Evolutionary conservation across 371 early-diverging fungal species (phyloP).

Genomic region (Fennellomyces sp.): DNA sequence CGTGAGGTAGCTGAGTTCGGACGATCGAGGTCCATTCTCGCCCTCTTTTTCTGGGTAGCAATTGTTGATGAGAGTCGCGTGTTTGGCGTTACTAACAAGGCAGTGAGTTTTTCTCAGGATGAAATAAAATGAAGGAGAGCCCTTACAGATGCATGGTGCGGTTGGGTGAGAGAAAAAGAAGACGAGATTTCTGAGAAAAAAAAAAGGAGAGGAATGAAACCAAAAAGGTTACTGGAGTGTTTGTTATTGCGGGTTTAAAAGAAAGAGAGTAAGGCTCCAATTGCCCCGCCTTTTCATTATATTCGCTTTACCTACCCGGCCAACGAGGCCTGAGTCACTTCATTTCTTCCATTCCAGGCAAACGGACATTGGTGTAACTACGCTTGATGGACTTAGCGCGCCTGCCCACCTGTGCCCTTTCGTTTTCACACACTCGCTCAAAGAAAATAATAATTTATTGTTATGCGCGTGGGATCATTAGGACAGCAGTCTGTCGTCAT

Average conservation of each 20-base stretch:
- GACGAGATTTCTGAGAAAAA: not conserved
- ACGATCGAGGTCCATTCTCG: slow-evolving; percentile 80
- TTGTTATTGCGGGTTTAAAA: slow-evolving; percentile 1
- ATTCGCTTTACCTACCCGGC: slow-evolving; percentile 1
- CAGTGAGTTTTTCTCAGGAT: not conserved
- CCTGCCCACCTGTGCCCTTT: not conserved
- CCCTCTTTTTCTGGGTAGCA: slow-evolving; percentile 89
- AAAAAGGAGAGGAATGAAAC: slow-evolving; percentile 14
- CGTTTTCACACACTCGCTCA: not conserved
- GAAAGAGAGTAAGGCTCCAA: not conserved
- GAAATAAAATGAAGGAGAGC: not conserved
- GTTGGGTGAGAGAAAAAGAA: not conserved
- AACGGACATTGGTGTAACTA: not conserved
- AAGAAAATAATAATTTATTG: not conserved
- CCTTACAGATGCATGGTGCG: slow-evolving; percentile 45
- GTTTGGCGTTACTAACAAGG: slow-evolving; percentile 71
- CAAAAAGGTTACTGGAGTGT: not conserved
- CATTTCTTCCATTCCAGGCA: slow-evolving; percentile 12
- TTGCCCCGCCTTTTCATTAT: too few species aligned
- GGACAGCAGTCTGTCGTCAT: not conserved
- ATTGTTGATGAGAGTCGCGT: slow-evolving; percentile 89
- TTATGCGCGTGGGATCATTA: not conserved
- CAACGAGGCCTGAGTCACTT: slow-evolving; percentile 8
- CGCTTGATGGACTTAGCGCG: too few species aligned
- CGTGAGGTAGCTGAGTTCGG: slow-evolving; percentile 85